Evolutionary conservation across 2,329 filamentous ascomycete species (phyloP), one percentile per base, ranked within the genome.

Genomic region (Aspergillus sp.): DNA sequence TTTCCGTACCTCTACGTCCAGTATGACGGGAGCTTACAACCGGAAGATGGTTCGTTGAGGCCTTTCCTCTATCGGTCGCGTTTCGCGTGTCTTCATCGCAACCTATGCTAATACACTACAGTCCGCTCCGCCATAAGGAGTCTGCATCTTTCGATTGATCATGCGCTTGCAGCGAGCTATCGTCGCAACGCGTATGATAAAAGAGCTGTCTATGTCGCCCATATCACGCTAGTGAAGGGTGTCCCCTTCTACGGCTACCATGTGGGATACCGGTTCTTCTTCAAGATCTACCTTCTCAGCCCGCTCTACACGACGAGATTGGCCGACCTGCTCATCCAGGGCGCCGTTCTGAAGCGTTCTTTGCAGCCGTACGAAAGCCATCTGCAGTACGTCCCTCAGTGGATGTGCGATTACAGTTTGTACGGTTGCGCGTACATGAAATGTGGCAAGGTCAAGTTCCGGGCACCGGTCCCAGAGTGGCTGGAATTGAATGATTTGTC

Each of bases 331-430:
- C 78, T 99, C 40, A 86, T 89, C 16, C 91, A 96, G 71, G 94
- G 94, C 6, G 88, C 88, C 25, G 86, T 99, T 41, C 83, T 97
- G 83, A 89, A 89, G 67, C 83, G 82, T 54, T 81, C 83, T 20
- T 88, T 99, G 41, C 93, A 97, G 66, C 93, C 94, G 0, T 96
- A 94, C 66, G 94, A 99, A 73, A 91, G 89, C 16, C 95, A 99
- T 69, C 72, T 97, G 56, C 91, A 96, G 66, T 97, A 92, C 68
- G 76, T 97, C 7, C 80, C 94, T 9, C 95, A 99, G 72, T 99
- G 95, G 83, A 97, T 99, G 94, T 88, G 88, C 58, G 95, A 99
- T 70, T 99, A 95, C 77, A 99, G 97, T 67, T 78, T 99, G 60
- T 97, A 96, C 69, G 95, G 95, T 5, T 99, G 94, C 67, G 87